Evolutionary conservation across 805 yeast genomes (phyloP).

Genomic region (Candida krabiensis): DNA sequence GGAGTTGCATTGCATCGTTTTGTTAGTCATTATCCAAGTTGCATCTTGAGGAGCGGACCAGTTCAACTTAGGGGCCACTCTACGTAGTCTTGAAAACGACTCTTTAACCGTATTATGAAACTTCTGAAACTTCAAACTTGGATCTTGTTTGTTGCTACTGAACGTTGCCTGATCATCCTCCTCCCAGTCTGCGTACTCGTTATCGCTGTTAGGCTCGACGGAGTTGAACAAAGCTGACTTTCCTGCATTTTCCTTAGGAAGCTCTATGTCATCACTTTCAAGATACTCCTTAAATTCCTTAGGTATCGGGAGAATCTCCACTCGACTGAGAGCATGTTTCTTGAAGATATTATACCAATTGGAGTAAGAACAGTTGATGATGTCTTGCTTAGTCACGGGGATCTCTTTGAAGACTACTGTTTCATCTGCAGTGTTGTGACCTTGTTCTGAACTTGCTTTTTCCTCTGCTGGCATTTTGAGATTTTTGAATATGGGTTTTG

Average conservation of each 20-base stretch:
- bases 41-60: constrained; percentile 99
- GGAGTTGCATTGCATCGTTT: constrained; percentile 67
- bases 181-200: constrained; percentile 78
- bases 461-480: neutral
- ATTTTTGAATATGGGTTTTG: too few relatives aligned
- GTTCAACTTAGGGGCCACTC: constrained; percentile 85
- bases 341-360: constrained; percentile 59
- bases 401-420: constrained; percentile 26
- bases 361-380: constrained; percentile 54
- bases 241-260: constrained; percentile 48
- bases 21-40: constrained; percentile 82
- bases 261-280: constrained; percentile 63
- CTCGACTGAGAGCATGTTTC: constrained; percentile 44
- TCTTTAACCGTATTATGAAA: constrained; percentile 54
- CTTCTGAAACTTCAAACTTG: constrained; percentile 52
- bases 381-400: constrained; percentile 36
- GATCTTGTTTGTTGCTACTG: constrained; percentile 34
- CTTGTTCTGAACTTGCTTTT: neutral
- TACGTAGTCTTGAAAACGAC: constrained; percentile 49
- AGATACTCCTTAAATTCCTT: constrained; percentile 57
- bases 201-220: constrained; percentile 46
- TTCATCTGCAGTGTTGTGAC: neutral
- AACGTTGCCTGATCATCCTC: constrained; percentile 38
- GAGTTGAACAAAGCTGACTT: constrained; percentile 34
- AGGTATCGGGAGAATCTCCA: constrained; percentile 61